Base-by-base conservation (phyloP, 2,329 filamentous ascomycete genomes). In the Claviceps quebecensis region DNA sequence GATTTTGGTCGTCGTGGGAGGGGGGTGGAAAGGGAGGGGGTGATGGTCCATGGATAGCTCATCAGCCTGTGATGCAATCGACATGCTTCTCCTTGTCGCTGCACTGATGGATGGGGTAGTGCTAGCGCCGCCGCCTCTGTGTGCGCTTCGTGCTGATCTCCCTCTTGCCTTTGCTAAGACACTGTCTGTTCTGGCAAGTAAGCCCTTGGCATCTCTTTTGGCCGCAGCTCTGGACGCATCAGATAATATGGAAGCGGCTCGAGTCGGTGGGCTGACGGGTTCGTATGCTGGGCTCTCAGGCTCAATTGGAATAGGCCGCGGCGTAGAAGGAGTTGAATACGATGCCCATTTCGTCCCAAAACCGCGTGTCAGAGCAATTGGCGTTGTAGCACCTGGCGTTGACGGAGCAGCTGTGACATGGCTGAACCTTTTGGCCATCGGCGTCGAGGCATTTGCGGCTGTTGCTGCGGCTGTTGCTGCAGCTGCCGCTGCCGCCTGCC, bases 271-370 rank as follows among this genome's bases (percentile, higher is more conserved):
- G 55, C 79, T 83, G 4, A 82, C 67, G 0, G 78, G 78, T 56
- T 84, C 80, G 52, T 69, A 74, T 3, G 72, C 70, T 2, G 80
- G 80, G 53, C 76, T 77, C 37, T 71, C 69, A 16, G 69, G 62
- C 46, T 72, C 70, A 17, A 53, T 58, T 26, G 58, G 54, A 11
- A 64, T 56, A 9, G 66, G 68, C 17, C 65, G 62, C 2, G 80
- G 80, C 1, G 80, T 84, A 4, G 78, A 78, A 4, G 77, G 75
- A 1, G 77, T 80, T 6, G 76, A 73, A 5, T 69, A 71, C 16
- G 74, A 67, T 2, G 71, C 76, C 80, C 80, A 84, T 58, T 75
- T 76, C 0, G 80, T 84, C 45, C 76, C 78, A 53, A 69, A 67
- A 0, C 67, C 67, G 45, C 63, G 60, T 1, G 59, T 61, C 23